Conservation (phyloP, 306 rosid genomes). For the Prunus mume region DNA sequence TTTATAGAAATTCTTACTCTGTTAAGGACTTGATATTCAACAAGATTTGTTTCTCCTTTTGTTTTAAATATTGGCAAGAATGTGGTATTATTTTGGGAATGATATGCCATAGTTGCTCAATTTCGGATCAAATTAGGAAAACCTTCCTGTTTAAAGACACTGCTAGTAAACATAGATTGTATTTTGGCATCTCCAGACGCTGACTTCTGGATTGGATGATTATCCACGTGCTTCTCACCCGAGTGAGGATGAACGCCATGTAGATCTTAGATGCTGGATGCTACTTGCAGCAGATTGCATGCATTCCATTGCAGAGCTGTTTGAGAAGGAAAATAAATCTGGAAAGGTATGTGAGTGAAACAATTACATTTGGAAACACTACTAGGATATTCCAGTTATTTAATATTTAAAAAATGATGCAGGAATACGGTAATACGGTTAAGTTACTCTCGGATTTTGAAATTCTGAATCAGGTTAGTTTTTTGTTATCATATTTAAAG, state of each 20-base stretch:
- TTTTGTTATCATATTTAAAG: neutral
- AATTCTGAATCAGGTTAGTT: slow-evolving; percentile 74
- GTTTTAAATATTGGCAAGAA: neutral
- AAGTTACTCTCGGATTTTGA: slow-evolving; percentile 67
- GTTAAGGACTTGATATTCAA: neutral
- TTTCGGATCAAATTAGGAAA: slow-evolving; percentile 14
- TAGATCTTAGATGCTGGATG: slow-evolving; percentile 99
- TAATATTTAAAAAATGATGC: slow-evolving; percentile 39
- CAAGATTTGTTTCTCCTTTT: neutral
- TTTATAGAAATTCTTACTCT: slow-evolving; percentile 8
- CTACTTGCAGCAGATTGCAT: slow-evolving; percentile 88
- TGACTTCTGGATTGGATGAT: slow-evolving; percentile 93
- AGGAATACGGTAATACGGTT: slow-evolving; percentile 63
- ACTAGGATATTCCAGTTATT: neutral
- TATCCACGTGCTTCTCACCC: slow-evolving; percentile 99
- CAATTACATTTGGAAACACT: neutral
- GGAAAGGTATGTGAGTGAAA: slow-evolving; percentile 47
- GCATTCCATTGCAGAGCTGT: slow-evolving; percentile 63
- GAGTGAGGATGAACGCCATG: slow-evolving; percentile 73
- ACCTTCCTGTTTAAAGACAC: slow-evolving; percentile 14
- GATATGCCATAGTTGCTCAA: neutral
- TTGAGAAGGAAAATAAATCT: slow-evolving; percentile 44
- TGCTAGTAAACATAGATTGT: slow-evolving; percentile 21
- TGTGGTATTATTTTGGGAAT: neutral
- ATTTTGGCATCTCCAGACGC: slow-evolving; percentile 54